A percentile compares a stretch with the other conserved stretches of the same genome.
Evolutionary conservation across 257 asterid genomes (phyloP).

Genomic region (Nyctanthes arbortristis): DNA sequence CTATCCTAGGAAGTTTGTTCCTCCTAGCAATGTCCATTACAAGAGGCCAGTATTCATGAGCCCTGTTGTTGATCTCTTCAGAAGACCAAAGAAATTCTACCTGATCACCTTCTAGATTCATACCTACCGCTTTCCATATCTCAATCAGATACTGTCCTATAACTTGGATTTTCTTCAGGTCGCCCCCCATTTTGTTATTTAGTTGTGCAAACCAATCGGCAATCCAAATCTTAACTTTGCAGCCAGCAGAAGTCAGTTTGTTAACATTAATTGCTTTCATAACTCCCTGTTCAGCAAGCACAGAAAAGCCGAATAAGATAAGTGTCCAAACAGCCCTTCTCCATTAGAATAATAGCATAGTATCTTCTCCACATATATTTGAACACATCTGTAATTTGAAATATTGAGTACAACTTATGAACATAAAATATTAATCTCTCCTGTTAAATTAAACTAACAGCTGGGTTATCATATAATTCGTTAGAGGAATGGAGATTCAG

Average conservation of each 20-base stretch:
- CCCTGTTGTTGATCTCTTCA: conserved; percentile 70
- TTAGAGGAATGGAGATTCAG: background rate
- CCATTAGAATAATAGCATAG: background rate
- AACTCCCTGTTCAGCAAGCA: conserved; percentile 60
- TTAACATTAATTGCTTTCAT: conserved; percentile 88
- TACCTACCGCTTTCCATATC: conserved; percentile 90
- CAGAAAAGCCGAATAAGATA: background rate
- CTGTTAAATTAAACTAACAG: background rate
- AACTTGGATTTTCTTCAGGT: conserved; percentile 71
- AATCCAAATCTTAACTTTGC: conserved; percentile 91
- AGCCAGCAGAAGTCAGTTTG: conserved; percentile 79
- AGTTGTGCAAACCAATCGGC: conserved; percentile 96
- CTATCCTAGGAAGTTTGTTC: conserved; percentile 73
- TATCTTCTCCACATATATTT: background rate
- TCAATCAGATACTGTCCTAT: conserved; percentile 82
- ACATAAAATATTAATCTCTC: background rate
- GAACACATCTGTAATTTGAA: background rate
- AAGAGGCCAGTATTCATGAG: conserved; percentile 88
- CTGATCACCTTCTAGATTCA: conserved; percentile 73
- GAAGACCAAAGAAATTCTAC: conserved; percentile 96
- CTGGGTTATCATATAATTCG: background rate
- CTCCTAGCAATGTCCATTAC: conserved; percentile 84
- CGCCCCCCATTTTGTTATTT: conserved; percentile 92
- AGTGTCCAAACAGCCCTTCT: background rate
- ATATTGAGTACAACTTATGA: background rate